Percentiles rank a stretch among this genome's conserved stretches.
Conservation (phyloP, 2,329 filamentous ascomycete genomes). For the Thielaviopsis cerberus region DNA sequence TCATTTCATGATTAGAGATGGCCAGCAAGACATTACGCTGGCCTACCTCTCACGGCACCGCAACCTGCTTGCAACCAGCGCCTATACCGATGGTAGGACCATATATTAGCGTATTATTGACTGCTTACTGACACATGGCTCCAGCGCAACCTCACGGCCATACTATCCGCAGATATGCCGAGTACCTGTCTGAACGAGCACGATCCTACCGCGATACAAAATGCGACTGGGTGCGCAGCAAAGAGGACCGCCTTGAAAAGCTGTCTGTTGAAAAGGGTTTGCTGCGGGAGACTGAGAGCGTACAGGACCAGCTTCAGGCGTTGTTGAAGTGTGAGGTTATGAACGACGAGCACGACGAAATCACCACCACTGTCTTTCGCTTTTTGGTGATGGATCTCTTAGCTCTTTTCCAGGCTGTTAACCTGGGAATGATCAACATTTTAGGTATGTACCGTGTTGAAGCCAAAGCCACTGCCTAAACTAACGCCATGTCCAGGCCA, state of each 20-base stretch:
- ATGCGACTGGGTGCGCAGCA: conserved; percentile 73
- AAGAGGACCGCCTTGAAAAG: conserved; percentile 66
- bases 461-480: neutral
- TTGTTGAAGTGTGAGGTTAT: conserved; percentile 78
- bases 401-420: conserved; percentile 81
- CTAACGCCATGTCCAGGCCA: conserved; percentile 39
- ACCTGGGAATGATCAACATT: conserved; percentile 93
- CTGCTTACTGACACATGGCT: neutral
- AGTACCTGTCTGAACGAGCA: conserved; percentile 69
- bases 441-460: conserved; percentile 42
- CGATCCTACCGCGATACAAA: conserved; percentile 68
- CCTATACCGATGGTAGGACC: conserved; percentile 71
- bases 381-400: conserved; percentile 79
- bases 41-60: conserved; percentile 68
- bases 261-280: conserved; percentile 81
- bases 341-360: conserved; percentile 84
- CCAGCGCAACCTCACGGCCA: conserved; percentile 82
- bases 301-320: conserved; percentile 73
- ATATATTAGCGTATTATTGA: neutral
- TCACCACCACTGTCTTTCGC: conserved; percentile 83
- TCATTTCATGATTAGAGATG: conserved; percentile 94
- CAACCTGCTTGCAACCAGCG: conserved; percentile 68
- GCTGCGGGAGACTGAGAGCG: conserved; percentile 72
- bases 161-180: conserved; percentile 82
- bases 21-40: conserved; percentile 72